phyloP scores from a whole-genome alignment of 2,329 filamentous ascomycete species.

The Aspergillus hiratsukae region DNA sequence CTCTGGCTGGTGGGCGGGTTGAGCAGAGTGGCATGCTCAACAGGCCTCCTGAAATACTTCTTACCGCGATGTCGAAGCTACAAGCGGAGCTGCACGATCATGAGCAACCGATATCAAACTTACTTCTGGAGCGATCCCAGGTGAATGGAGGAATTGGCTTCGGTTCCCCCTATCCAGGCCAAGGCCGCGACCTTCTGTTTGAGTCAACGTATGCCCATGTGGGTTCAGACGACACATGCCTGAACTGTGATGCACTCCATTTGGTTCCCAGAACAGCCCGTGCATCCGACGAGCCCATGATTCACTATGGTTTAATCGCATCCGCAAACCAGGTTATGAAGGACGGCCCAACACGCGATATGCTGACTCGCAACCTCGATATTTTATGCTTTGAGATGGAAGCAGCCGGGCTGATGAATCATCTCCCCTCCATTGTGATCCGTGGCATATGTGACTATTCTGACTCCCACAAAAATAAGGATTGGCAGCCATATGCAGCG shows the following conservation, averaged over 20 bases:
- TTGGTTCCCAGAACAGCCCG: background rate
- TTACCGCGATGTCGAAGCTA: constrained; percentile 9
- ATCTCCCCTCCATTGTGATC: background rate
- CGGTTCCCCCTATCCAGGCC: background rate
- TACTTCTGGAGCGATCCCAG: no score
- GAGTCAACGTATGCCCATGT: background rate
- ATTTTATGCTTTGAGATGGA: background rate
- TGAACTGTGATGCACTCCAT: background rate
- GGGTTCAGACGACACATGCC: background rate
- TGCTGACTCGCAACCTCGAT: background rate
- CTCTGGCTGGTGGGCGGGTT: constrained; percentile 4
- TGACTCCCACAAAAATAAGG: background rate
- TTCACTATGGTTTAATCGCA: constrained; percentile 18
- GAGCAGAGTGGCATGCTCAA: constrained; percentile 10
- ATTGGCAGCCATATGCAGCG: background rate
- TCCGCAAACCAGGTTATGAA: constrained; percentile 16
- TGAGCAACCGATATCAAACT: no score
- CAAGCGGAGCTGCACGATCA: background rate
- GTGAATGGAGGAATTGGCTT: no score
- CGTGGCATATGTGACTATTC: background rate
- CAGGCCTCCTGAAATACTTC: constrained; percentile 9
- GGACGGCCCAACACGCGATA: background rate
- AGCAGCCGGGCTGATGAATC: background rate
- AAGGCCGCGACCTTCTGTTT: background rate
- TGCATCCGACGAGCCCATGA: background rate